These are phyloP conservation scores for Arthrocladium fulminans DNA, from an alignment of 2,329 filamentous ascomycete species.

Conservation along the genomic window DNA sequence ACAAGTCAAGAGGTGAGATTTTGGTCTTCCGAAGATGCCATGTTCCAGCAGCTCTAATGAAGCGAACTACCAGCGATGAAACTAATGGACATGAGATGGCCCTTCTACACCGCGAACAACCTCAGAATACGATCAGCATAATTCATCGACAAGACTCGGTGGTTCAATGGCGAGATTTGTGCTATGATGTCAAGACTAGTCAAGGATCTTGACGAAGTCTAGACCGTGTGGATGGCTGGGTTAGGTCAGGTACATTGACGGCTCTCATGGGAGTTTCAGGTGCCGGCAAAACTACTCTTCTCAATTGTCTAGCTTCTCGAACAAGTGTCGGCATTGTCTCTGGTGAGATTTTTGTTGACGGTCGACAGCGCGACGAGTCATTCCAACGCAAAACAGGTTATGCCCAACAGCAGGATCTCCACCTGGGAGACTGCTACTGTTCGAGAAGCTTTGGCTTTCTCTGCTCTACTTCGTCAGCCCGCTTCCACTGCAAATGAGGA, in stretches of 20 bases:
- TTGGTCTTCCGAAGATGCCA: constrained; percentile 26
- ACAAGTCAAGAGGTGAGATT: constrained; percentile 32
- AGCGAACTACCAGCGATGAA: constrained; percentile 17
- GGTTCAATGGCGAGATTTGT: constrained; percentile 75
- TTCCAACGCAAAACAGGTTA: constrained; percentile 92
- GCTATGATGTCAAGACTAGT: constrained; percentile 77
- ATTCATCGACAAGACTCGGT: constrained; percentile 63
- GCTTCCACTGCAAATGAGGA: constrained; percentile 61
- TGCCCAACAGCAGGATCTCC: constrained; percentile 86
- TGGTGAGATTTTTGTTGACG: constrained; percentile 76
- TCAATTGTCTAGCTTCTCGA: constrained; percentile 77
- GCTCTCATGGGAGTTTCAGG: constrained; percentile 85
- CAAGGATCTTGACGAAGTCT: constrained; percentile 64
- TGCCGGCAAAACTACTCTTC: constrained; percentile 86
- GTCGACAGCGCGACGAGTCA: constrained; percentile 61
- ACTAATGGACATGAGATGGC: constrained; percentile 20
- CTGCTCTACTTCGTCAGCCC: constrained; percentile 75
- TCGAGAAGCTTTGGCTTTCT: constrained; percentile 79
- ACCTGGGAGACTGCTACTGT: constrained; percentile 77
- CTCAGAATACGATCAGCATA: constrained; percentile 24
- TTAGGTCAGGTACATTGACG: constrained; percentile 83
- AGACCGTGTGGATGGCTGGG: constrained; percentile 83
- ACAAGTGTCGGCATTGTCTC: constrained; percentile 81
- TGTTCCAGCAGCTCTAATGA: constrained; percentile 14
- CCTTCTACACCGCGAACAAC: constrained; percentile 26